phyloP scores from a whole-genome alignment of 2,329 filamentous ascomycete species.

The Aspergillus japonicus region DNA sequence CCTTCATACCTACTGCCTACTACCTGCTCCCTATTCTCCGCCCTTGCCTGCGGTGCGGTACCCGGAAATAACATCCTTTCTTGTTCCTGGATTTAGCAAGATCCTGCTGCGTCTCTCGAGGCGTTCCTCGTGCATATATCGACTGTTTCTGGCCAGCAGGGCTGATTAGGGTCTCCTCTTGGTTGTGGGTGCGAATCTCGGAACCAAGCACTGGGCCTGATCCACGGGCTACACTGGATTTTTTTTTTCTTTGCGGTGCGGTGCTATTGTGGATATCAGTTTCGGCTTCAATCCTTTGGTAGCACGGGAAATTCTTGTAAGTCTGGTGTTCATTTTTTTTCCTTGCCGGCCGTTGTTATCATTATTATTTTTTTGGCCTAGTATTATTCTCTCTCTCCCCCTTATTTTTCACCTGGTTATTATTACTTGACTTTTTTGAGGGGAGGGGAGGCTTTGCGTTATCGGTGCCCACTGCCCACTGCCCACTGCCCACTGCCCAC shows the following conservation, averaged over 20 bases:
- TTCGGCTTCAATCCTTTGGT: not conserved
- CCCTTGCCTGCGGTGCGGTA: not conserved
- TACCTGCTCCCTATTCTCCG: not conserved
- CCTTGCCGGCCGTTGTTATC: not conserved
- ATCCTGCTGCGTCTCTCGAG: not conserved
- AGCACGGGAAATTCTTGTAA: not conserved
- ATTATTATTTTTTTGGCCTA: not conserved
- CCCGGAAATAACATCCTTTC: not conserved
- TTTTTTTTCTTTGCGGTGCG: conserved; percentile 4
- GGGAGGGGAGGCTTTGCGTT: not conserved
- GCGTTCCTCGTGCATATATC: not conserved
- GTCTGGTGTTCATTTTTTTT: not conserved
- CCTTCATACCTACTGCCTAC: no score
- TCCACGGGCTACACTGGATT: conserved; percentile 9
- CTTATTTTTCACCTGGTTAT: not conserved
- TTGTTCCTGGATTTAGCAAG: not conserved
- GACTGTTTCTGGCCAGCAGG: conserved; percentile 5
- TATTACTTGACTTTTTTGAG: not conserved
- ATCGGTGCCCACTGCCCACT: not conserved
- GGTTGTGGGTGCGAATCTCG: conserved; percentile 20
- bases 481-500: not conserved
- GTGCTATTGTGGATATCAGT: conserved; percentile 4
- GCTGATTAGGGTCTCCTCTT: conserved; percentile 8
- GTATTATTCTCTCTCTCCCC: no score
- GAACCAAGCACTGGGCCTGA: conserved; percentile 19